phyloP scores from a whole-genome alignment of 116 monocot genomes.

The Cymodocea nodosa region DNA sequence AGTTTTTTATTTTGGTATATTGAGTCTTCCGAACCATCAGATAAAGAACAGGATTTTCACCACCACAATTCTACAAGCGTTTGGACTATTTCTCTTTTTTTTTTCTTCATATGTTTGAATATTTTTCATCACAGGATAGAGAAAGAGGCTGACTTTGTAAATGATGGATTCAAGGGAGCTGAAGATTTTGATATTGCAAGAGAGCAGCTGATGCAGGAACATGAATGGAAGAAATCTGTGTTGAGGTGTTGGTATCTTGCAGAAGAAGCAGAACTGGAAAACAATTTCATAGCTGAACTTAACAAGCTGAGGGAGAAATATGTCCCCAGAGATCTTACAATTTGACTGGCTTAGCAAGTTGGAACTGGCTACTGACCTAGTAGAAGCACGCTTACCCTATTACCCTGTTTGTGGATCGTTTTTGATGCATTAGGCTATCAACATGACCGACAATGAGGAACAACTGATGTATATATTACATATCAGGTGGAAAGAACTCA shows the following conservation, averaged over 20 bases:
- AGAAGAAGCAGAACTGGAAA: conserved; percentile 38
- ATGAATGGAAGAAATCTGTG: conserved; percentile 34
- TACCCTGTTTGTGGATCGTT: no score
- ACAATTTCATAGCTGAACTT: conserved; percentile 28
- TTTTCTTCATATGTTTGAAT: no score
- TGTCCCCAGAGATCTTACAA: neutral
- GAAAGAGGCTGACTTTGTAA: conserved; percentile 26
- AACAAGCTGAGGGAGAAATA: conserved; percentile 35
- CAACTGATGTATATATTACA: no score
- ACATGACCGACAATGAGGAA: no score
- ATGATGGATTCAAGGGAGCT: conserved; percentile 24
- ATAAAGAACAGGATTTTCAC: neutral
- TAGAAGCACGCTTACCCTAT: no score
- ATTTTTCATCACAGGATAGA: conserved; percentile 26
- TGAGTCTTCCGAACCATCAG: no score
- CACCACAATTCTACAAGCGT: neutral
- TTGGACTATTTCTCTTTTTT: no score
- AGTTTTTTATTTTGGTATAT: no score
- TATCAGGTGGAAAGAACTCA: no score
- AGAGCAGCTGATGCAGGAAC: conserved; percentile 20
- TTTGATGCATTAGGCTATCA: no score
- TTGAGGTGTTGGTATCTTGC: conserved; percentile 30
- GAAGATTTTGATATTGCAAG: conserved; percentile 35
- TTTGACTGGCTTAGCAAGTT: neutral
- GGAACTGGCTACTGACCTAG: no score